phyloP scores from a whole-genome alignment of 345 rosid species.

The Acer campestre region DNA sequence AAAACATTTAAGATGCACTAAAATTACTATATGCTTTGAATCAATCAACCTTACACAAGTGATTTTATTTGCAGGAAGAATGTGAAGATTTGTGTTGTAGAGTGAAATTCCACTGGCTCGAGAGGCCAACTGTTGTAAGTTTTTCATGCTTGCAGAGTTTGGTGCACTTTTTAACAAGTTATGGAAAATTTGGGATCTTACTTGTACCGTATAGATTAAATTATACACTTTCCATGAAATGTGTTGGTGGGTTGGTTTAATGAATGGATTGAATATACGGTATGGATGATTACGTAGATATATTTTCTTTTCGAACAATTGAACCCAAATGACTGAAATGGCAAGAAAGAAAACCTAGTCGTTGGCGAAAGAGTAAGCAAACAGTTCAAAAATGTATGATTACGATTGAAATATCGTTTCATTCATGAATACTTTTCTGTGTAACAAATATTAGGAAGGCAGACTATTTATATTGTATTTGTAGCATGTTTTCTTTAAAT shows the following conservation, averaged over 20 bases:
- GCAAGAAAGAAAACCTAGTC: too few species aligned
- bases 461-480: neutral
- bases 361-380: too few species aligned
- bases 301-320: too few species aligned
- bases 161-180: neutral
- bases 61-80: constrained; percentile 51
- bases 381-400: too few species aligned
- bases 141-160: neutral
- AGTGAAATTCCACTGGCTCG: constrained; percentile 32
- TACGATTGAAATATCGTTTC: too few species aligned
- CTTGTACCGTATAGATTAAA: neutral
- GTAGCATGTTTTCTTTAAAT: neutral
- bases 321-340: too few species aligned
- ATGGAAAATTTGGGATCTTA: neutral
- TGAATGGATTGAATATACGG: too few species aligned
- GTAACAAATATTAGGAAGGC: too few species aligned
- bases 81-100: constrained; percentile 46
- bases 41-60: neutral
- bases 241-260: too few species aligned
- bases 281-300: too few species aligned
- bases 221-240: neutral
- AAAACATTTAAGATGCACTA: too few species aligned
- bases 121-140: constrained; percentile 46
- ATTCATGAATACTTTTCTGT: too few species aligned
- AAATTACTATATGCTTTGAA: neutral